Base-by-base conservation (phyloP, 371 early-diverging fungal species). In the Mortierella sp. region DNA sequence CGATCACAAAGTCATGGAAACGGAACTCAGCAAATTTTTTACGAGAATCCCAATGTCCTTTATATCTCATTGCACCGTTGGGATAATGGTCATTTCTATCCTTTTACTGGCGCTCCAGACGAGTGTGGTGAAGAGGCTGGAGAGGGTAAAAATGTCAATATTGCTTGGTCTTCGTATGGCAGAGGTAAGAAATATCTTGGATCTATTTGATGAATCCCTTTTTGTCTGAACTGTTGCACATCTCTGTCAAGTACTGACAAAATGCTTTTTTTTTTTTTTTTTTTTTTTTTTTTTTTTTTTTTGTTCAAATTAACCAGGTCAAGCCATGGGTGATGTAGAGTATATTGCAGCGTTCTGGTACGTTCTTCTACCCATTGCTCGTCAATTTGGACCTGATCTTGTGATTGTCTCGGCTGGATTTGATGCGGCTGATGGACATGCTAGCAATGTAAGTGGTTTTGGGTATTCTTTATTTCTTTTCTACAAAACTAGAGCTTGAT, bases 351-450 rank as follows among this genome's bases (percentile, higher is more conserved):
- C 89, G 14, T 88, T 91, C 64, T 81, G 88, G 82, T 85, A 87
- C 67, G 77, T 91, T 52, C 75, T 91, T 30, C 57, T 88, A 57
- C 91, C 91, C 5, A 89, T 91, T 48, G 85, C 87, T 15, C 75
- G 82, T 45, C 88, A 91, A 62, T 91, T 88, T 59, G 66, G 75
- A 14, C 90, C 91, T 18, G 89, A 91, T 73, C 84, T 91, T 68
- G 89, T 90, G 52, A 74, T 90, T 65, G 88, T 91, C 30, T 90
- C 91, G 28, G 90, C 90, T 43, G 91, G 91, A 18, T 91, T 89
- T 65, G 91, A 90, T 75, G 90, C 91, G 5, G 90, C 91, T 12
- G 86, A 87, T 71, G 88, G 88, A 18, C 89, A 89, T 57, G 86
- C 89, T n/a, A 82, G 84, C 56, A 87, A 87, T 67, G 89, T 87